Conservation (phyloP, 495 filamentous ascomycete species). For the Tuber brumale region DNA sequence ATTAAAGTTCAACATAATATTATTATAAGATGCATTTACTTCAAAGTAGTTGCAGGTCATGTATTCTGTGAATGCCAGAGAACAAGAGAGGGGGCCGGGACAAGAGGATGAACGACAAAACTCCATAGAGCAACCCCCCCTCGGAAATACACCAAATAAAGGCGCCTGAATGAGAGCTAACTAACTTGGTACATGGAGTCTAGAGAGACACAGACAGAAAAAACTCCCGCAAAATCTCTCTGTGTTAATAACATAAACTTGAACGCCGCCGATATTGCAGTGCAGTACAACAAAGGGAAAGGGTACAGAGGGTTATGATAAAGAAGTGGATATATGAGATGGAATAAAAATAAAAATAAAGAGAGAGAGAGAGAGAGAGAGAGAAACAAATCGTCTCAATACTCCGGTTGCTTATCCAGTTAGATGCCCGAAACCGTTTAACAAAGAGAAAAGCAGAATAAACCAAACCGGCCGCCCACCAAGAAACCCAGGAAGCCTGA, state of each 20-base stretch:
- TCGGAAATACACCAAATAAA: conserved; percentile 36
- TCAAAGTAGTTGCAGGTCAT: conserved; percentile 9
- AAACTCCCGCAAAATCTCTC: background rate
- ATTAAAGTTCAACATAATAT: background rate
- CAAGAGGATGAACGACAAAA: conserved; percentile 16
- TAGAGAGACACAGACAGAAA: background rate
- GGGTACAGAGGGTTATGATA: background rate
- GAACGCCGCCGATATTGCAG: conserved; percentile 5
- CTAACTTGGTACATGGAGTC: background rate
- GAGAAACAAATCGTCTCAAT: conserved; percentile 19
- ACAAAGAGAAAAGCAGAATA: conserved; percentile 28
- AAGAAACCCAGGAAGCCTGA: conserved; percentile 21
- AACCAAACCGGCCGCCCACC: conserved; percentile 26
- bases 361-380: conserved; percentile 25
- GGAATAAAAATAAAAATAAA: too few relatives aligned
- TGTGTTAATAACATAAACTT: background rate
- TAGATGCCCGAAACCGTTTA: conserved; percentile 29
- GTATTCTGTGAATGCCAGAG: conserved; percentile 27
- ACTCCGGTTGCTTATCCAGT: conserved; percentile 5
- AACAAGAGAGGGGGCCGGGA: conserved; percentile 15
- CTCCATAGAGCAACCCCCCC: conserved; percentile 15
- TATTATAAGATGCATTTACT: background rate
- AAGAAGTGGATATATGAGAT: background rate
- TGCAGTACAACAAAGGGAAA: conserved; percentile 4
- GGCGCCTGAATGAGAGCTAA: conserved; percentile 14